Evolutionary conservation across 768 basidiomycete genomes (phyloP), one percentile per base, ranked within the genome.

Genomic region (Brasilioporus rufonigricans): DNA sequence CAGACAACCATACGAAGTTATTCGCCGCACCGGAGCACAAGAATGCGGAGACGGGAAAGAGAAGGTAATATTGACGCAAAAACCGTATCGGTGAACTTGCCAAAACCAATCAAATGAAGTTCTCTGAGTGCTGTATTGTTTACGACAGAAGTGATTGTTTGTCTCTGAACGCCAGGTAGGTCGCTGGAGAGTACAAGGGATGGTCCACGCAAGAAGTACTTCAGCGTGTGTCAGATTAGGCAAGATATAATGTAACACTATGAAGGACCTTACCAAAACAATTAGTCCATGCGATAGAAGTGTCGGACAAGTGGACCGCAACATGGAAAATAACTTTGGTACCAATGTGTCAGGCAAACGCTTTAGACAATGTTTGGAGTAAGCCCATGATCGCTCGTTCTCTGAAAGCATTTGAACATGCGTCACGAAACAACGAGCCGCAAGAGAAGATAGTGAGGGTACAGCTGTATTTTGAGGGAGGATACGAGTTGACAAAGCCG

Each of bases 141-240:
- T n/a, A 35, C 23, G 21, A 87, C 68, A 11, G 76, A 79, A 3
- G 64, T 49, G 9, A 89, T 72, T 0, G 85, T 86, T 51, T 68
- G 70, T 50, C 71, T 74, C 38, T 71, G 75, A 5, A 87, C 80
- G 12, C 81, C 82, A 4, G 84, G 77, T 21, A 87, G 60, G 21
- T 77, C 76, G 36, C 69, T 71, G 12, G 76, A 74, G 24, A 88
- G 72, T 2, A 68, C 58, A 40, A 88, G 65, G 1, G 76, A 73
- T 11, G 73, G 61, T 0, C 86, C 85, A 16, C 82, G 78, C 32
- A 87, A 58, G 62, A 89, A 83, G 64, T 83, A 77, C 84, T 87
- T 59, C 16, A 27, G 27, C 12, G 14, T 18, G 6, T 36, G 16
- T 59, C 8, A 53, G 39, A 10, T 52, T 27, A 33, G 47, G 32